Evolutionary conservation across 208 protist genomes (phyloP).

Genomic region (Naegleria gruberi): DNA sequence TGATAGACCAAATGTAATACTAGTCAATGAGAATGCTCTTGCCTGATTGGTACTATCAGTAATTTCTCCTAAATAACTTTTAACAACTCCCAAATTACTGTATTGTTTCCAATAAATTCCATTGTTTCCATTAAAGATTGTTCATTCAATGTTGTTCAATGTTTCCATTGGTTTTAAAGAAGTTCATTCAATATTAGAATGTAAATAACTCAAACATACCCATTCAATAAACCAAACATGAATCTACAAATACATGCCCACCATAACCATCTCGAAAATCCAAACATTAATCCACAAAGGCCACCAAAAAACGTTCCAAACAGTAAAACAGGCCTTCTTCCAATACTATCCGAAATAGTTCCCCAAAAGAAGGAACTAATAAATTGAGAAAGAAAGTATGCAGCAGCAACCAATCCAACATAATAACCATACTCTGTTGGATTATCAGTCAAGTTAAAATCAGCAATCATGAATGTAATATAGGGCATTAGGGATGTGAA

Average conservation of each 20-base stretch:
- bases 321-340: neutral
- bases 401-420: neutral
- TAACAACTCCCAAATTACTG: neutral
- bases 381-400: conserved; percentile 3
- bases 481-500: too few species aligned
- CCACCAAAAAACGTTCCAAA: neutral
- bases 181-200: neutral
- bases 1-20: neutral
- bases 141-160: too few species aligned
- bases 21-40: neutral
- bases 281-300: neutral
- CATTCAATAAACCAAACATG: conserved; percentile 17
- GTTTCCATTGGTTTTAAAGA: too few species aligned
- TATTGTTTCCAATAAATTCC: too few species aligned
- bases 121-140: too few species aligned
- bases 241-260: neutral
- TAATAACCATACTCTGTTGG: conserved; percentile 14
- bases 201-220: neutral
- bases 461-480: too few species aligned
- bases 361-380: neutral
- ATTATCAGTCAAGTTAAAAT: too few species aligned
- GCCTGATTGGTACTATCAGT: conserved; percentile 5
- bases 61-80: conserved; percentile 2
- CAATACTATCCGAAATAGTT: neutral
- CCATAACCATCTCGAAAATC: neutral